These are phyloP conservation scores for Globisporangium cederbergense DNA, from an alignment of 352 stramenopile species.

Conservation along the genomic window DNA sequence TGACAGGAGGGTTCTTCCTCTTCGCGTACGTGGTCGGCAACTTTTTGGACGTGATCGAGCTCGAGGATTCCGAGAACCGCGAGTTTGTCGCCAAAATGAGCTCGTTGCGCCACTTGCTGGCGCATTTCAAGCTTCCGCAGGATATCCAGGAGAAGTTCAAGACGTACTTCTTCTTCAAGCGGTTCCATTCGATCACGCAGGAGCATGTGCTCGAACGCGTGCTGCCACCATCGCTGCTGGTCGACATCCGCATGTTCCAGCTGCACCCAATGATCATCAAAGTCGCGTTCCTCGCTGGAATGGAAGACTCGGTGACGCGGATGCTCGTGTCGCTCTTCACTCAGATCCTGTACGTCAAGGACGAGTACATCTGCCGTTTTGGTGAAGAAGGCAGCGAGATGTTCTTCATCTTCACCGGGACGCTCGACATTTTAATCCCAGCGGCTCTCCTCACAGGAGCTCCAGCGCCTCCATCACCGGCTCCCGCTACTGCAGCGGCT, in stretches of 20 bases:
- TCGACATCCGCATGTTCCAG: constrained; percentile 66
- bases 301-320: constrained; percentile 48
- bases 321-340: constrained; percentile 60
- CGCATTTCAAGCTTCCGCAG: constrained; percentile 44
- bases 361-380: constrained; percentile 56
- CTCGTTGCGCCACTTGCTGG: constrained; percentile 43
- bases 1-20: constrained; percentile 60
- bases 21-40: constrained; percentile 63
- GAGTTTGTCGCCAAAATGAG: constrained; percentile 59
- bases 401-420: constrained; percentile 65
- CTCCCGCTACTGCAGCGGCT: neutral
- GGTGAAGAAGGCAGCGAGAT: constrained; percentile 59
- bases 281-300: constrained; percentile 56
- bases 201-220: constrained; percentile 54
- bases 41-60: constrained; percentile 52
- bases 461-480: neutral
- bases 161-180: constrained; percentile 65
- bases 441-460: neutral
- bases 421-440: constrained; percentile 53
- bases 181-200: constrained; percentile 66
- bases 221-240: constrained; percentile 47
- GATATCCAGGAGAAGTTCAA: constrained; percentile 55
- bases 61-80: constrained; percentile 55
- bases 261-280: constrained; percentile 68
- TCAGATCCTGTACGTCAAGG: constrained; percentile 50